These are phyloP conservation scores for Fusarium circinatum DNA, from an alignment of 2,329 filamentous ascomycete species.

Conservation along the genomic window DNA sequence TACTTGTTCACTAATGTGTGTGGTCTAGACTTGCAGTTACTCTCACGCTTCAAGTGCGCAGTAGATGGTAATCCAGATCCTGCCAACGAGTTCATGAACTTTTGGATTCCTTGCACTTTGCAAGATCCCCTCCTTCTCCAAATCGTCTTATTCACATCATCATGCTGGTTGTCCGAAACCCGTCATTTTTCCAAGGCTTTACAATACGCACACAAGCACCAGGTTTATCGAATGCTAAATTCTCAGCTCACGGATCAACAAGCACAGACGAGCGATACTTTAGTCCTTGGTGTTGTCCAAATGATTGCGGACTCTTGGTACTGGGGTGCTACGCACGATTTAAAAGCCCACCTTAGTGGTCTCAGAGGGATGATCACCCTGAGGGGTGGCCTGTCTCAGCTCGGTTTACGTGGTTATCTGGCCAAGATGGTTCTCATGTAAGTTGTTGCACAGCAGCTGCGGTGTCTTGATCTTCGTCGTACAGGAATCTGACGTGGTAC, in stretches of 20 bases:
- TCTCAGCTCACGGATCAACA: constrained; percentile 54
- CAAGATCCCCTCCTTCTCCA: constrained; percentile 61
- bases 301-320: constrained; percentile 65
- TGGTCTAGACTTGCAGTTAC: constrained; percentile 56
- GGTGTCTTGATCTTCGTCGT: not conserved
- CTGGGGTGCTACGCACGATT: constrained; percentile 58
- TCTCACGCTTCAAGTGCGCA: constrained; percentile 62
- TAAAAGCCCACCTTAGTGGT: constrained; percentile 58
- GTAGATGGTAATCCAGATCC: constrained; percentile 60
- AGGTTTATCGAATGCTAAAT: constrained; percentile 58
- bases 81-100: constrained; percentile 57
- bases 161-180: constrained; percentile 62
- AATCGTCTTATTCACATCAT: constrained; percentile 61
- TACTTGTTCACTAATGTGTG: not conserved
- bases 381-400: constrained; percentile 57
- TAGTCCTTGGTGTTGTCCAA: constrained; percentile 60
- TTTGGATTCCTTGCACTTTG: constrained; percentile 59
- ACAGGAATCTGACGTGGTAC: constrained; percentile 20
- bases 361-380: constrained; percentile 60
- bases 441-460: constrained; percentile 32
- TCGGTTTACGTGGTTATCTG: constrained; percentile 59
- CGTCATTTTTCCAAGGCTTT: constrained; percentile 57
- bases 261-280: constrained; percentile 55
- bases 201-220: constrained; percentile 56
- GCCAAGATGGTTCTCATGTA: constrained; percentile 62